Evolutionary conservation across 106 monocot species (phyloP), one percentile per base, ranked within the genome.

Genomic region (Dioscorea dumetorum): DNA sequence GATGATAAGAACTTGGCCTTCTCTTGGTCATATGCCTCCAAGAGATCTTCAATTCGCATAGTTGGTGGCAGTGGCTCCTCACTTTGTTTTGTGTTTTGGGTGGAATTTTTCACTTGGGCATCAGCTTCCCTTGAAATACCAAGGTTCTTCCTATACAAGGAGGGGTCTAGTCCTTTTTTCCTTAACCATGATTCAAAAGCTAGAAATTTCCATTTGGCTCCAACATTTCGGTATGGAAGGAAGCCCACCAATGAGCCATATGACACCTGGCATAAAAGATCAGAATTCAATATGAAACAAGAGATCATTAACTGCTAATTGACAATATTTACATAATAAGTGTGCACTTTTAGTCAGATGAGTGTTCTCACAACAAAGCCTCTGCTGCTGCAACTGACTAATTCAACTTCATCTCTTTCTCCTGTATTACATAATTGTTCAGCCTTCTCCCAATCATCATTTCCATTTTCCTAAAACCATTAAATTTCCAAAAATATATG

Each of bases 131-230:
- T 78, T 24, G 81, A 32, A 66, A 82, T 77, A 49, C 88, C 75
- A 63, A 99, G 60, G 70, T 90, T 83, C 63, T 87, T 79, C 67
- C 79, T 79, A 73, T 92, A 92, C 17, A 78, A 48, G 2, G 83
- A 76, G 49, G 89, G 88, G 52, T 97, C 80, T 50, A 88, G 67
- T 54, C 92, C 92, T 60, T 90, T 99, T 75, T 76, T 76, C 50
- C 86, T 82, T 63, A 99, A 71, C 97, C 97, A 99, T 34, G 97
- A 90, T 67, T 99, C 92, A 85, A 99, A 92, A 70, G 92, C 88
- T 72, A 84, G 78, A 74, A 84, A 99, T 81, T 90, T 92, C 89
- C 89, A 99, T 66, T 79, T 92, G 32, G 87, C 66, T 67, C 89
- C 75, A 74, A 99, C 72, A 79, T 92, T 99, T 72, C 81, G 75